These are phyloP conservation scores for Herpetomonas samuelpessoai DNA, from an alignment of 208 protist species.

Conservation along the genomic window DNA sequence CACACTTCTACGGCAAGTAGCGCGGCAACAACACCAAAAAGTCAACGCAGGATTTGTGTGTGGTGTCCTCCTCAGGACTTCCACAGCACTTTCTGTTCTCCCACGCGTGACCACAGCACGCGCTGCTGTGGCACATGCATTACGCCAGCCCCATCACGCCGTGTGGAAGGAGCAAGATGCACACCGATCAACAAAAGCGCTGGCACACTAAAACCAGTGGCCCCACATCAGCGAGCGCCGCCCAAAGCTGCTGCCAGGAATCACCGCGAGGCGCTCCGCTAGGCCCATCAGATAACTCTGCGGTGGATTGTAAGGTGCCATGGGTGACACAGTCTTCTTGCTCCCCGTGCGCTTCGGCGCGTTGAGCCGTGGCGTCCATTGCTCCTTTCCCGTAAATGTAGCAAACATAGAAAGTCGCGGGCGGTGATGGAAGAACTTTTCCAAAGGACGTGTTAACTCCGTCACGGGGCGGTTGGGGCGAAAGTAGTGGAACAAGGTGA, in stretches of 20 bases:
- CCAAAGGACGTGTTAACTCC: conserved; percentile 75
- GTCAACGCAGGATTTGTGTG: no score
- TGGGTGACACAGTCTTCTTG: conserved; percentile 30
- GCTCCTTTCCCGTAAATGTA: conserved; percentile 6
- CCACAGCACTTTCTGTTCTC: no score
- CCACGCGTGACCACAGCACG: no score
- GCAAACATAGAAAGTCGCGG: conserved; percentile 25
- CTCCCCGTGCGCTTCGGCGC: conserved; percentile 37
- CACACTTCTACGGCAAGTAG: no score
- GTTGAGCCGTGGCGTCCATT: conserved; percentile 60
- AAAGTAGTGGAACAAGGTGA: conserved; percentile 81
- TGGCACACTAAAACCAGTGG: conserved; percentile 76
- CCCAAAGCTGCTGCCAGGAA: conserved; percentile 77
- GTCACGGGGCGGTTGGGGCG: conserved; percentile 73
- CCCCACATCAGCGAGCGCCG: conserved; percentile 87
- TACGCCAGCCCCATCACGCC: no score
- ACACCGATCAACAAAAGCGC: no score
- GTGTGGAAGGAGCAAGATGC: no score
- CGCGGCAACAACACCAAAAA: no score
- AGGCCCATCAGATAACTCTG: conserved; percentile 87
- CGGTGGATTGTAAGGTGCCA: conserved; percentile 60
- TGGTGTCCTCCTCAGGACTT: no score
- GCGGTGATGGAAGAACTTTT: conserved; percentile 72
- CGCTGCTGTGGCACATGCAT: no score
- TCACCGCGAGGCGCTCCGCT: conserved; percentile 75